Percentiles rank a stretch among this genome's conserved stretches.
phyloP scores from a whole-genome alignment of 805 yeast species.

The Tetrapisispora nanseiensis region DNA sequence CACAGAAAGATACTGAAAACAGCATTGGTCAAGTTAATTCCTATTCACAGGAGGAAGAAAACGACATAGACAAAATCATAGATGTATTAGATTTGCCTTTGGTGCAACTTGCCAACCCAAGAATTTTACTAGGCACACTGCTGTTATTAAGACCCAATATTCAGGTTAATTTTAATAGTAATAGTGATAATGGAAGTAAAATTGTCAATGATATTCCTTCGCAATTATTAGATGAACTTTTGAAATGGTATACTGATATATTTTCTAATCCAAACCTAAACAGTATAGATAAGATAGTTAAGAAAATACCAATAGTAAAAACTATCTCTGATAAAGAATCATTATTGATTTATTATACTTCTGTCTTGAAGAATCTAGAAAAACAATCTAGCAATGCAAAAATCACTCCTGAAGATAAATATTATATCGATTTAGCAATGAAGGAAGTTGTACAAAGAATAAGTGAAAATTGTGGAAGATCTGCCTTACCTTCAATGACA shows the following conservation, averaged over 20 bases:
- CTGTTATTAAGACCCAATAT: conserved; percentile 40
- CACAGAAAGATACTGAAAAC: too few relatives aligned
- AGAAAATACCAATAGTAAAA: conserved; percentile 27
- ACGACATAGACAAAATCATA: conserved; percentile 14
- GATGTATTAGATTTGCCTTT: conserved; percentile 54
- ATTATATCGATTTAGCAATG: conserved; percentile 14
- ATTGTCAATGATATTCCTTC: background rate
- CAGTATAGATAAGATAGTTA: conserved; percentile 25
- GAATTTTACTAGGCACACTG: conserved; percentile 37
- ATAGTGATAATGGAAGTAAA: conserved; percentile 5
- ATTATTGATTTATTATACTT: conserved; percentile 34
- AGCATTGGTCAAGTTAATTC: too few relatives aligned
- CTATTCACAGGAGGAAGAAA: background rate
- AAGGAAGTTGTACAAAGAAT: conserved; percentile 53
- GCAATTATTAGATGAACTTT: conserved; percentile 20
- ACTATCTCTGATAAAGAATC: conserved; percentile 40
- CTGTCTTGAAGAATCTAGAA: conserved; percentile 29
- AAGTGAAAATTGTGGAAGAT: conserved; percentile 75
- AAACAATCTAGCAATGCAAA: background rate
- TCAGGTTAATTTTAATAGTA: conserved; percentile 39
- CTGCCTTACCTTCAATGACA: conserved; percentile 65
- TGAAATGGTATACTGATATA: conserved; percentile 36
- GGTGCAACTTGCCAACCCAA: conserved; percentile 36
- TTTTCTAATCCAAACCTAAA: conserved; percentile 27
- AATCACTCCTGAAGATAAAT: background rate